phyloP scores from a whole-genome alignment of 768 basidiomycete species.

The Pleurotus tuoliensis region DNA sequence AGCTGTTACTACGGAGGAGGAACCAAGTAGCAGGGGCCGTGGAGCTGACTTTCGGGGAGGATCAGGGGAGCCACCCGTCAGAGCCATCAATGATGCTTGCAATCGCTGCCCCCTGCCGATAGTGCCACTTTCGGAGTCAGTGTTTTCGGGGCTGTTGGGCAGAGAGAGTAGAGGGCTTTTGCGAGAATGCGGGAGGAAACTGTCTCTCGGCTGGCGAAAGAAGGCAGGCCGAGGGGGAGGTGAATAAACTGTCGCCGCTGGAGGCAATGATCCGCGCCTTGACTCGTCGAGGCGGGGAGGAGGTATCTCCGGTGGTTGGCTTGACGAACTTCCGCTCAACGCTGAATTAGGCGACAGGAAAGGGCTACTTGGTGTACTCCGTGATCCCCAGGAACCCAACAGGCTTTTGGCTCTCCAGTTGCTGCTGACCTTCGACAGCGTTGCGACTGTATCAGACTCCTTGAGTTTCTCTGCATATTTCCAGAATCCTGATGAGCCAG shows the following conservation, averaged over 20 bases:
- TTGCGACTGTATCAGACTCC: constrained; percentile 69
- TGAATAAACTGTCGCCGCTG: constrained; percentile 35
- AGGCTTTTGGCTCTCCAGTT: constrained; percentile 72
- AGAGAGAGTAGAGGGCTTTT: constrained; percentile 22
- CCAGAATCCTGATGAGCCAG: constrained; percentile 48
- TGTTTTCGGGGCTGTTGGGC: constrained; percentile 28
- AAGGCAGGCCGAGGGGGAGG: constrained; percentile 56
- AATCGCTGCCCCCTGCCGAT: constrained; percentile 34
- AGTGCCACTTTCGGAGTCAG: constrained; percentile 25
- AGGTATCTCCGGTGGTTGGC: background rate
- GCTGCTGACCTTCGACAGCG: constrained; percentile 67
- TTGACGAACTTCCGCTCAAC: constrained; percentile 1
- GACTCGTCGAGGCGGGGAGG: background rate
- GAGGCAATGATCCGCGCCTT: constrained; percentile 40
- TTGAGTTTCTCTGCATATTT: constrained; percentile 69
- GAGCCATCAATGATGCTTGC: constrained; percentile 40
- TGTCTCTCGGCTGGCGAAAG: constrained; percentile 58
- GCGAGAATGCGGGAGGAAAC: constrained; percentile 34
- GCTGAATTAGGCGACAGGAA: background rate
- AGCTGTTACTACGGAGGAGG: constrained; percentile 41
- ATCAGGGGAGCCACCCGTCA: constrained; percentile 27
- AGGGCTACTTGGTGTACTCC: constrained; percentile 8
- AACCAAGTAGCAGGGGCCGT: constrained; percentile 61
- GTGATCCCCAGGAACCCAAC: constrained; percentile 35
- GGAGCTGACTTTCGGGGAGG: constrained; percentile 50